Evolutionary conservation across 1,284 basidiomycete species (phyloP).

Genomic region (Porogramme epimiltina): DNA sequence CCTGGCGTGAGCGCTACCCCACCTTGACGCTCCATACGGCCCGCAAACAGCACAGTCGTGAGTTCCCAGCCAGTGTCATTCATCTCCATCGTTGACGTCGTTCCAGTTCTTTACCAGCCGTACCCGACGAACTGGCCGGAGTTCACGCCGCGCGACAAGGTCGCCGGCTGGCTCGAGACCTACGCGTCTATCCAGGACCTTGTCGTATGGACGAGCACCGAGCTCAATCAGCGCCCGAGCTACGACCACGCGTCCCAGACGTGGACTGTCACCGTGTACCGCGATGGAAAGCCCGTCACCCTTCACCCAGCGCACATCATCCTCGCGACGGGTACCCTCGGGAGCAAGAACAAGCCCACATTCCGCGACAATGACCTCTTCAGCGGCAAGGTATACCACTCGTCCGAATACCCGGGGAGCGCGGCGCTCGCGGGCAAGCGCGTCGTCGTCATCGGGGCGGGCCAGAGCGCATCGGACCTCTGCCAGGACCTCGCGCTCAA

Average conservation of each 20-base stretch:
- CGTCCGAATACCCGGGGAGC: constrained; percentile 41
- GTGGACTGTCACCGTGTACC: constrained; percentile 53
- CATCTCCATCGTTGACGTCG: neutral
- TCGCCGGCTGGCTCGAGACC: constrained; percentile 66
- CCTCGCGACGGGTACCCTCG: constrained; percentile 57
- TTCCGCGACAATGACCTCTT: constrained; percentile 42
- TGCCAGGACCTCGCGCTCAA: constrained; percentile 44
- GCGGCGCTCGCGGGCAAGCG: constrained; percentile 44
- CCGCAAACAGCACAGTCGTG: constrained; percentile 36
- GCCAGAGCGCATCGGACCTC: constrained; percentile 48
- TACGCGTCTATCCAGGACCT: constrained; percentile 64
- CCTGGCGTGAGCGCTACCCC: constrained; percentile 57
- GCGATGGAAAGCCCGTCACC: constrained; percentile 37
- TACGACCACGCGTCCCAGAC: constrained; percentile 41
- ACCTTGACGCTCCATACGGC: constrained; percentile 48
- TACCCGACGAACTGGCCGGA: constrained; percentile 33
- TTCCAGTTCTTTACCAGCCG: constrained; percentile 38
- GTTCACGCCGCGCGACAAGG: constrained; percentile 33
- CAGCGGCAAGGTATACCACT: constrained; percentile 45
- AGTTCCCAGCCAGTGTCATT: constrained; percentile 3
- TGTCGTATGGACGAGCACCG: constrained; percentile 60
- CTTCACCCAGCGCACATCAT: constrained; percentile 59
- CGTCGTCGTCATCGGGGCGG: constrained; percentile 51
- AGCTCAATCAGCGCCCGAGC: constrained; percentile 30
- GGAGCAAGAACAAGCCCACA: constrained; percentile 44